Evolutionary conservation across 2,329 filamentous ascomycete genomes (phyloP).

Genomic region (Hypoxylon sp.): DNA sequence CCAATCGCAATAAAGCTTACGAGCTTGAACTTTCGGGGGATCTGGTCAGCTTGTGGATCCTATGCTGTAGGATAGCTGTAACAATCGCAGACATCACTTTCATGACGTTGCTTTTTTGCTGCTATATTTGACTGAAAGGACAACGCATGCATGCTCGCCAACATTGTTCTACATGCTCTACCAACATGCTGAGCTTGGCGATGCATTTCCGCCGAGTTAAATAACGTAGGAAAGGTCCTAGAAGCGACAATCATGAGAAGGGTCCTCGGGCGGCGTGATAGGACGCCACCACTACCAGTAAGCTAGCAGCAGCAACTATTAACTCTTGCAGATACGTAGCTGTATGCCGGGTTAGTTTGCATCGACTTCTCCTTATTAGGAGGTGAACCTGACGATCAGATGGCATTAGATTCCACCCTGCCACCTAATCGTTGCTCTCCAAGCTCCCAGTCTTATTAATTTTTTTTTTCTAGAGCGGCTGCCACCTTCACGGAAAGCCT

Average conservation of each 20-base stretch:
- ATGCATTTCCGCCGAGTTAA: constrained; percentile 25
- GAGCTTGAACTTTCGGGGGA: constrained; percentile 17
- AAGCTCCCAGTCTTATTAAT: background rate
- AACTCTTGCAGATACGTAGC: constrained; percentile 22
- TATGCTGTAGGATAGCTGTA: constrained; percentile 25
- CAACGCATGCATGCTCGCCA: constrained; percentile 28
- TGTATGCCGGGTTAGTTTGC: constrained; percentile 12
- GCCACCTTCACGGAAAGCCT: background rate
- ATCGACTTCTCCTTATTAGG: constrained; percentile 14
- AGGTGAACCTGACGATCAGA: constrained; percentile 27
- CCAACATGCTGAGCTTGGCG: background rate
- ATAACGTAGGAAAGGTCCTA: background rate
- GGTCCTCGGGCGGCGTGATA: background rate
- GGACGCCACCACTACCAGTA: constrained; percentile 8
- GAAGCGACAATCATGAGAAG: constrained; percentile 1
- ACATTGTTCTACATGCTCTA: background rate
- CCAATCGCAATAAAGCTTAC: constrained; percentile 32
- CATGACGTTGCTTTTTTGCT: constrained; percentile 34
- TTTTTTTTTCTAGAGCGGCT: background rate
- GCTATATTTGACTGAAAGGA: constrained; percentile 30
- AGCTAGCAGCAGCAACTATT: constrained; percentile 8
- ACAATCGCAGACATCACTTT: constrained; percentile 11
- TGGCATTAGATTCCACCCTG: constrained; percentile 11
- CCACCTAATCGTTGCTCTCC: background rate
- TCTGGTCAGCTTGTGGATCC: constrained; percentile 27